phyloP scores from a whole-genome alignment of 371 early-diverging fungal species.

The Mortierella sp. region DNA sequence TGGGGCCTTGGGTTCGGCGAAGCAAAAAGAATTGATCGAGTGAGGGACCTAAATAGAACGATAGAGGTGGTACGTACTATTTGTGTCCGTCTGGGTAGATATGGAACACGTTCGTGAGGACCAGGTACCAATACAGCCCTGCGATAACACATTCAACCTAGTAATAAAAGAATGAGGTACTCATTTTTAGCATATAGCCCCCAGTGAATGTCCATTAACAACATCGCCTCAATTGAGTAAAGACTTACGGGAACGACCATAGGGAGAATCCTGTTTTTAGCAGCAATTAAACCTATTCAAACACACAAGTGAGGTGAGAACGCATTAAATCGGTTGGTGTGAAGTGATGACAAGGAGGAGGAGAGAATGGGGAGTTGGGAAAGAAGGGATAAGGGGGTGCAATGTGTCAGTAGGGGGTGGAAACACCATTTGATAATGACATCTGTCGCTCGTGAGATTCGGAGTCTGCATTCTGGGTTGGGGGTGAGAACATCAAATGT shows the following conservation, averaged over 20 bases:
- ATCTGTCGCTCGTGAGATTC: not conserved
- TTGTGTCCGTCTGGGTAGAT: conserved; percentile 38
- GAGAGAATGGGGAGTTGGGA: not conserved
- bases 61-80: conserved; percentile 22
- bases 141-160: conserved; percentile 30
- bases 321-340: not conserved
- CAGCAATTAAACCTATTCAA: conserved; percentile 5
- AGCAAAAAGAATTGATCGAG: not conserved
- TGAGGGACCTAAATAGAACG: too few relatives aligned
- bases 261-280: conserved; percentile 35
- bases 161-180: not conserved
- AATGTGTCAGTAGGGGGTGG: not conserved
- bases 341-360: not conserved
- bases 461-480: too few relatives aligned
- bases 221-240: not conserved
- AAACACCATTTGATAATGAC: too few relatives aligned
- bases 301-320: not conserved
- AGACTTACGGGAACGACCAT: conserved; percentile 33
- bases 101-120: conserved; percentile 19
- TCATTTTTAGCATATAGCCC: not conserved
- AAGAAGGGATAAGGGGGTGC: not conserved
- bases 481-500: not conserved
- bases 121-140: conserved; percentile 34
- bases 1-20: not conserved
- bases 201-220: not conserved